A percentile compares a stretch with the other conserved stretches of the same genome.
Conservation (phyloP, 257 asterid species). For the Solanum etuberosum region DNA sequence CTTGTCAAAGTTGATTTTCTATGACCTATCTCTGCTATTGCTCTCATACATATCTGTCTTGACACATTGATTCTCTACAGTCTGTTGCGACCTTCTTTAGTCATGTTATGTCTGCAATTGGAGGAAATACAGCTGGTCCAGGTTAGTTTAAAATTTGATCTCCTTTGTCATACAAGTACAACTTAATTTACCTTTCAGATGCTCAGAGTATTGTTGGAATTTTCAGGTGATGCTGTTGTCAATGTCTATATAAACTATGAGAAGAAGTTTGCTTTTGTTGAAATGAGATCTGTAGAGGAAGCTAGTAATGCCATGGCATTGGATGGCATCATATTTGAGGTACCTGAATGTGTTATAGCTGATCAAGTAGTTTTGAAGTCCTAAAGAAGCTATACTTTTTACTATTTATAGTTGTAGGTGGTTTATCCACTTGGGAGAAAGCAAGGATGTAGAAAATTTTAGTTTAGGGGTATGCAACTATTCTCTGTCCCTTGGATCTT, state of each 20-base stretch:
- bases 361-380: not conserved
- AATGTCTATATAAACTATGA: constrained; percentile 90
- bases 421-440: not conserved
- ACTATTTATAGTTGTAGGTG: not conserved
- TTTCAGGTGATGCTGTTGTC: constrained; percentile 94
- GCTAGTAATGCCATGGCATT: constrained; percentile 99
- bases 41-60: not conserved
- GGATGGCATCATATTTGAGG: constrained; percentile 97
- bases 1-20: not conserved
- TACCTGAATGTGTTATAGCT: constrained; percentile 6
- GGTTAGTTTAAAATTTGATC: constrained; percentile 28
- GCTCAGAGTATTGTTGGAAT: not conserved
- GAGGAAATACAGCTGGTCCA: constrained; percentile 96
- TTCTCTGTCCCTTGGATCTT: not conserved
- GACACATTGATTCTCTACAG: constrained; percentile 22
- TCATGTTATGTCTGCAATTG: constrained; percentile 92
- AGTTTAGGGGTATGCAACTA: not conserved
- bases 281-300: constrained; percentile 98
- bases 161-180: not conserved
- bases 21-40: not conserved
- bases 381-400: not conserved
- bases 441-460: not conserved
- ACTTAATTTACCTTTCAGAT: not conserved
- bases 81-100: constrained; percentile 84
- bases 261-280: constrained; percentile 94